phyloP scores from a whole-genome alignment of 2,329 filamentous ascomycete genomes.

The Paradendryphiella salina region DNA sequence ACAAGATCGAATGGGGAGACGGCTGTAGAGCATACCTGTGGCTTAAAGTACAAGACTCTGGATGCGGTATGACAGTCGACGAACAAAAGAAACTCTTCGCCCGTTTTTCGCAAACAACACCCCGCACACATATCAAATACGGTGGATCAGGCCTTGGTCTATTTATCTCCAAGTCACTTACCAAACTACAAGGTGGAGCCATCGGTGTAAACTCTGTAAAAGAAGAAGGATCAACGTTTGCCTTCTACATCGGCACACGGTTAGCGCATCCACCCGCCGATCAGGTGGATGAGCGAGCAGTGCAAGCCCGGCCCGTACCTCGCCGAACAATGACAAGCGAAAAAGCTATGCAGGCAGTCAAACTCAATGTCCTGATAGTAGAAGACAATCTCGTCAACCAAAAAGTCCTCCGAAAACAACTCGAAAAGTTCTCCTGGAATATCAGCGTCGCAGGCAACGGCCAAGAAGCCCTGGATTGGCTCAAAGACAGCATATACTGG shows the following conservation, averaged over 20 bases:
- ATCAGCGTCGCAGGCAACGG: constrained; percentile 47
- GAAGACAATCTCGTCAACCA: constrained; percentile 51
- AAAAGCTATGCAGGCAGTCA: constrained; percentile 25
- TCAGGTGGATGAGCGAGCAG: not conserved
- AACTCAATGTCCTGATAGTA: constrained; percentile 38
- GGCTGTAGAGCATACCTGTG: constrained; percentile 43
- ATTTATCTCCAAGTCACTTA: constrained; percentile 47
- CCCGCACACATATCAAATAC: constrained; percentile 44
- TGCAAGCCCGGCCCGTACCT: constrained; percentile 9
- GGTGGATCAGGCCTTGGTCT: constrained; percentile 50
- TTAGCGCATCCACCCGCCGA: constrained; percentile 18
- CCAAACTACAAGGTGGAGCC: constrained; percentile 45
- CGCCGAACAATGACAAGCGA: constrained; percentile 21
- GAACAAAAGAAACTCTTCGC: constrained; percentile 44
- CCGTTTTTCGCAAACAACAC: constrained; percentile 38
- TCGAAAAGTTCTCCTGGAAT: constrained; percentile 43
- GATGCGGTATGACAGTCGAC: constrained; percentile 45
- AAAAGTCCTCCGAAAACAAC: constrained; percentile 47
- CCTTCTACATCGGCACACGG: constrained; percentile 47
- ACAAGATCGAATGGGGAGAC: constrained; percentile 35
- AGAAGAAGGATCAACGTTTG: constrained; percentile 45
- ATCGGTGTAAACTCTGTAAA: constrained; percentile 48
- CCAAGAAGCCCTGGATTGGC: constrained; percentile 44
- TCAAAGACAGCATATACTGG: constrained; percentile 39
- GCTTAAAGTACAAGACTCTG: constrained; percentile 46